Evolutionary conservation across 805 yeast species (phyloP).

Genomic region (Ogataea dorogensis): DNA sequence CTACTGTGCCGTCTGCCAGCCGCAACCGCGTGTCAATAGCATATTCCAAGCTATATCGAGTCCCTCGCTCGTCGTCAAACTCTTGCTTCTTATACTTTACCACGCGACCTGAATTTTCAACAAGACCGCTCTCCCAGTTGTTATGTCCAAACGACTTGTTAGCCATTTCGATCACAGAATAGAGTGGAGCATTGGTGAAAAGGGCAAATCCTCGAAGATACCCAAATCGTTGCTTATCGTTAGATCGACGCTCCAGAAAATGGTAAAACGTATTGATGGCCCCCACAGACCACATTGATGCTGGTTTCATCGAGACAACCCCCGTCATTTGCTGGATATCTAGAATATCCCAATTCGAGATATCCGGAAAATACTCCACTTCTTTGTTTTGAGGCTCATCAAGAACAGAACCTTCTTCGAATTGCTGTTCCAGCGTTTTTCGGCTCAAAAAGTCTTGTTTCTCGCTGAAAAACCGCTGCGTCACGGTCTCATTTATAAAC

Average conservation of each 20-base stretch:
- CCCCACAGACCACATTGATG: constrained; percentile 28
- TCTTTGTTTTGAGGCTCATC: constrained; percentile 1
- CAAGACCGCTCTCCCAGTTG: constrained; percentile 48
- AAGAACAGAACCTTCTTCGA: not conserved
- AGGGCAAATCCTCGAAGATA: constrained; percentile 9
- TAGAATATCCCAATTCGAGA: constrained; percentile 22
- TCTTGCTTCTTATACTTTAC: constrained; percentile 11
- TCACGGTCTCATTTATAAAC: constrained; percentile 10
- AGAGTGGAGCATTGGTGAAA: constrained; percentile 22
- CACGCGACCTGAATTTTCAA: constrained; percentile 23
- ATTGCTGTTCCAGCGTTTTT: constrained; percentile 11
- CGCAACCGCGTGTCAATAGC: constrained; percentile 35
- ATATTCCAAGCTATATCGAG: constrained; percentile 18
- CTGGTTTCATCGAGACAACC: constrained; percentile 22
- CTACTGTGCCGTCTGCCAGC: constrained; percentile 44
- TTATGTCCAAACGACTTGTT: constrained; percentile 50
- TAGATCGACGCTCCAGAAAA: constrained; percentile 16
- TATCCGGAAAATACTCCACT: constrained; percentile 21
- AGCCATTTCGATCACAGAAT: constrained; percentile 36
- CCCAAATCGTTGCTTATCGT: constrained; percentile 12
- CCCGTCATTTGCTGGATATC: constrained; percentile 24
- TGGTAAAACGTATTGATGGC: constrained; percentile 20
- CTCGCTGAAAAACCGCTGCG: constrained; percentile 3
- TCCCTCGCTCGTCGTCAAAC: constrained; percentile 21
- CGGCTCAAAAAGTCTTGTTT: constrained; percentile 2